These are phyloP conservation scores for Sporothrix humicola DNA, from an alignment of 2,329 filamentous ascomycete species.

Conservation along the genomic window DNA sequence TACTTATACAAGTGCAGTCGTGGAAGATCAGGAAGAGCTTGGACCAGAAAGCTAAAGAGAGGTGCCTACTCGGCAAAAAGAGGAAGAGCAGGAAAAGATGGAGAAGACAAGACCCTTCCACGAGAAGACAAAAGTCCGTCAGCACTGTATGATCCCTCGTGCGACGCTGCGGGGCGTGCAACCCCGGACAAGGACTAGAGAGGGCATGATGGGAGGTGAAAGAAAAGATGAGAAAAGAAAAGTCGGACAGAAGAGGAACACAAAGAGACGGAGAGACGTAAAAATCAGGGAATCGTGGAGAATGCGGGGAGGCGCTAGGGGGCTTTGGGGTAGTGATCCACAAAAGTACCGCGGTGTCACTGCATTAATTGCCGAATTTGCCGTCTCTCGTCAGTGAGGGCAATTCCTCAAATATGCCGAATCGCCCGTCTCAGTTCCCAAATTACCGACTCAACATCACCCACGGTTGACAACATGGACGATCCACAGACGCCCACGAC, in stretches of 20 bases:
- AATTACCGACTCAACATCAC: not conserved
- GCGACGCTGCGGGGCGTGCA: conserved; percentile 3
- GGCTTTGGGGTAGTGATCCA: not conserved
- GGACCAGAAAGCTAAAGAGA: not conserved
- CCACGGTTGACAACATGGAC: not conserved
- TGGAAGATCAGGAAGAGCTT: not conserved
- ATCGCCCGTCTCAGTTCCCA: not conserved
- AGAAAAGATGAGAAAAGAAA: not conserved
- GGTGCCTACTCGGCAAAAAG: conserved; percentile 15
- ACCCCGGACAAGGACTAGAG: not conserved
- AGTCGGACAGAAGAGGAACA: not conserved
- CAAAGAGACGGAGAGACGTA: not conserved
- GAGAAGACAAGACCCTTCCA: not conserved
- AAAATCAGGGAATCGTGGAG: conserved; percentile 25
- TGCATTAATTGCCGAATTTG: conserved; percentile 16
- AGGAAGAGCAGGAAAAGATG: not conserved
- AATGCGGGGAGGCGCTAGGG: conserved; percentile 25
- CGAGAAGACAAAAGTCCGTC: not conserved
- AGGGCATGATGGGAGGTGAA: not conserved
- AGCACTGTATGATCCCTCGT: not conserved
- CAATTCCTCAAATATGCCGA: conserved; percentile 20
- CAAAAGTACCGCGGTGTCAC: not conserved
- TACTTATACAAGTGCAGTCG: conserved; percentile 17
- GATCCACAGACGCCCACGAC: not conserved
- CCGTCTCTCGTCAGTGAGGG: not conserved